Evolutionary conservation across 345 rosid genomes (phyloP).

Genomic region (Pugionium dolabratum): DNA sequence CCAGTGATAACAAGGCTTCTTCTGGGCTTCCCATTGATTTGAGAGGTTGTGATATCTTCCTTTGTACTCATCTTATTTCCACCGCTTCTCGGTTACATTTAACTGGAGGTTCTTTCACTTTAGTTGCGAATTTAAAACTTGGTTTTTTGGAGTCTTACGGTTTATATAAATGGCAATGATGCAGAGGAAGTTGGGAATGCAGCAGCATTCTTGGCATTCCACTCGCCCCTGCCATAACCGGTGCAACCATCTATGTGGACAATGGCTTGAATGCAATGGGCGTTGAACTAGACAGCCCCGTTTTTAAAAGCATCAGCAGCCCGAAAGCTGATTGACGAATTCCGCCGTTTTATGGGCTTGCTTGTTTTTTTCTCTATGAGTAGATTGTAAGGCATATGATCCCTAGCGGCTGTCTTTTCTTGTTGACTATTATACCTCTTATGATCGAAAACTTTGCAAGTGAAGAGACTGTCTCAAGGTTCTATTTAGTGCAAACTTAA

Average conservation of each 20-base stretch:
- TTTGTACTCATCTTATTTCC: neutral
- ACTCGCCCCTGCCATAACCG: slow-evolving; percentile 86
- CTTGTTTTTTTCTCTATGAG: slow-evolving; percentile 18
- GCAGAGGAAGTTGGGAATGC: slow-evolving; percentile 94
- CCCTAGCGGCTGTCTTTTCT: slow-evolving; percentile 12
- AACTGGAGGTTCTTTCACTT: too few species aligned
- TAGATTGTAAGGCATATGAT: slow-evolving; percentile 4
- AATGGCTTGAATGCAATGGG: slow-evolving; percentile 98
- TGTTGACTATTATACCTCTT: neutral
- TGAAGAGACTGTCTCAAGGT: slow-evolving; percentile 18
- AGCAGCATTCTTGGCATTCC: slow-evolving; percentile 90
- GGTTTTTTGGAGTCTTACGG: slow-evolving; percentile 1
- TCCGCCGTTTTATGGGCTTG: neutral
- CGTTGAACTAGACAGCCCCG: slow-evolving; percentile 83
- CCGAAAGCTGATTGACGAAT: slow-evolving; percentile 41
- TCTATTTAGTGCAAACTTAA: neutral
- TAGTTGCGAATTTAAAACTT: neutral
- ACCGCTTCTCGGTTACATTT: too few species aligned
- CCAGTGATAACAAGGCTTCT: slow-evolving; percentile 51
- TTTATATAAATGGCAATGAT: slow-evolving; percentile 6
- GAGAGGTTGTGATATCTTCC: slow-evolving; percentile 52
- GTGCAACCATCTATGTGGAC: slow-evolving; percentile 83
- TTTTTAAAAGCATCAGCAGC: slow-evolving; percentile 68
- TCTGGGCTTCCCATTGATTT: slow-evolving; percentile 81
- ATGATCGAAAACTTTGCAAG: too few species aligned